Conservation (phyloP, 257 asterid species). For the Misopates orontium region DNA sequence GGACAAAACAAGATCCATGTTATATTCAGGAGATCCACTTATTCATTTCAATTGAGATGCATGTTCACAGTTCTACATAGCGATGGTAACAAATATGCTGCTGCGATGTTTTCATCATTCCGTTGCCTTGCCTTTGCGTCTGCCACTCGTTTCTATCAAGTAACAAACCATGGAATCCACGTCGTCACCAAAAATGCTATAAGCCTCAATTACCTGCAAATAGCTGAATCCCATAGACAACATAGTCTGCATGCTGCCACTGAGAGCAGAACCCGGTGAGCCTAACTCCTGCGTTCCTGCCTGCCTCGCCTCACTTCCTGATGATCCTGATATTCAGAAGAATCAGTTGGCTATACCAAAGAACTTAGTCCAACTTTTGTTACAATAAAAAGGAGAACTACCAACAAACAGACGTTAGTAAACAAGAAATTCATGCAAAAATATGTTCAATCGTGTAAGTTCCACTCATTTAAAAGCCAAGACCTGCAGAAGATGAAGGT, state of each 20-base stretch:
- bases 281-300: conserved; percentile 30
- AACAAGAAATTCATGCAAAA: too few species aligned
- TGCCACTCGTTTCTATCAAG: conserved; percentile 68
- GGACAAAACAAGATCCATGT: too few species aligned
- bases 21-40: too few species aligned
- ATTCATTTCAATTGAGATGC: too few species aligned
- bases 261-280: conserved; percentile 44
- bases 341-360: neutral
- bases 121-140: conserved; percentile 97
- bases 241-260: conserved; percentile 75
- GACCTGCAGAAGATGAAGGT: conserved; percentile 97
- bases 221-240: conserved; percentile 97
- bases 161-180: conserved; percentile 94
- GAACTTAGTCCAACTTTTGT: neutral
- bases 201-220: conserved; percentile 87
- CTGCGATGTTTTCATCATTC: conserved; percentile 40
- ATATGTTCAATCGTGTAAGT: too few species aligned
- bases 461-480: neutral
- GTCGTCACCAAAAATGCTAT: conserved; percentile 90
- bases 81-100: too few species aligned
- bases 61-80: too few species aligned
- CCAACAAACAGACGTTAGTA: too few species aligned
- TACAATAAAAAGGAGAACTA: too few species aligned
- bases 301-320: conserved; percentile 48
- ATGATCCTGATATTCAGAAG: conserved; percentile 53